Conservation (phyloP, 768 basidiomycete genomes). For the Hygrophoropsis aurantiaca region DNA sequence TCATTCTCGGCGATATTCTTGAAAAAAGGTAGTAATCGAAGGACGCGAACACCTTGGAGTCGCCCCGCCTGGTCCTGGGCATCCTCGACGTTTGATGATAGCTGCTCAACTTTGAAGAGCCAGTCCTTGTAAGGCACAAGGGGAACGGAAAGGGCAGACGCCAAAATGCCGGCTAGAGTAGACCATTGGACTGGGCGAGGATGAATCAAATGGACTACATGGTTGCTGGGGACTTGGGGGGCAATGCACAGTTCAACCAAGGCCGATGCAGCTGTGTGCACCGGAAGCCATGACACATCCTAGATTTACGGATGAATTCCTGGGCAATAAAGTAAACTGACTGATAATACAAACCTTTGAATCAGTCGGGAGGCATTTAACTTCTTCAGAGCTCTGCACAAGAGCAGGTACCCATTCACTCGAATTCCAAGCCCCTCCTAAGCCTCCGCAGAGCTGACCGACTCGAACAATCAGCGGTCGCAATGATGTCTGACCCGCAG, state of each 20-base stretch:
- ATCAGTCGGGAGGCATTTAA: slow-evolving; percentile 33
- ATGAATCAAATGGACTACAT: slow-evolving; percentile 3
- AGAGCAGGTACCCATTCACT: slow-evolving; percentile 46
- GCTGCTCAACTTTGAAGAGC: slow-evolving; percentile 26
- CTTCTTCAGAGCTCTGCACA: slow-evolving; percentile 25
- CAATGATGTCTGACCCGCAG: slow-evolving; percentile 27
- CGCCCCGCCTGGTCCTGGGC: too few relatives aligned
- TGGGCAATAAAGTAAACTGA: neutral
- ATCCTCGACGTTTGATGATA: neutral
- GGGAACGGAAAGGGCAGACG: slow-evolving; percentile 22
- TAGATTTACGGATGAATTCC: too few relatives aligned
- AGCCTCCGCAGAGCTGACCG: slow-evolving; percentile 42
- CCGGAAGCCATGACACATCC: slow-evolving; percentile 26
- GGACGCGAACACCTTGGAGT: slow-evolving; percentile 3
- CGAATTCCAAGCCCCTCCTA: slow-evolving; percentile 42
- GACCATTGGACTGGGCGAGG: slow-evolving; percentile 25
- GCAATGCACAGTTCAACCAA: slow-evolving; percentile 1
- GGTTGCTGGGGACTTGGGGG: neutral
- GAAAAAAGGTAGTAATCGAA: slow-evolving; percentile 10
- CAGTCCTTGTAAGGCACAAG: slow-evolving; percentile 31
- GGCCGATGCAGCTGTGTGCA: slow-evolving; percentile 7
- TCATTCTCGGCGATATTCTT: neutral
- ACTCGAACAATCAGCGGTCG: slow-evolving; percentile 36
- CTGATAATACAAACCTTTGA: slow-evolving; percentile 24
- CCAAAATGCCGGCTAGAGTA: slow-evolving; percentile 11